Base-by-base conservation (phyloP, 441 rosid species). In the Mallotus japonicus region DNA sequence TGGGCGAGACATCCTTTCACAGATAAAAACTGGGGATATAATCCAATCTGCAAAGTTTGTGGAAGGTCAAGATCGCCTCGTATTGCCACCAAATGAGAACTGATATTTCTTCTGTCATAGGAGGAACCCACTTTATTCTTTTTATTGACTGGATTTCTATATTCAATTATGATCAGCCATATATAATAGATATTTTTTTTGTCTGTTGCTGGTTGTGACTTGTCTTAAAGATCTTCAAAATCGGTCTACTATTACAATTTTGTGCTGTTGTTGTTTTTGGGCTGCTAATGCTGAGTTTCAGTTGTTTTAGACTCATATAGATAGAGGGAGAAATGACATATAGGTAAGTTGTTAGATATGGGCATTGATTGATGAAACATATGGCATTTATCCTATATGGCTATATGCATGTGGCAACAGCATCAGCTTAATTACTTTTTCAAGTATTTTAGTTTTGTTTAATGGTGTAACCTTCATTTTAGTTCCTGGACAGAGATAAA, bases 11-110 rank as follows among this genome's bases (percentile, higher is more conserved):
- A 71, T 89, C 76, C 89, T 95, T 75, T 83, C 88, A 16, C 94
- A 95, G 90, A 87, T 92, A 75, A 91, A 86, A 84, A 87, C 91
- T 0, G 96, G 96, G 71, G 97, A 92, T 76, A 59, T 90, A 65
- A 92, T 95, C 77, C 85, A 75, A 78, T 87, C 93, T 49, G 95
- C 97, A 10, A 87, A 87, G 87, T 81, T 91, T 59, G 83, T 92
- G 34, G 86, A 91, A 62, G 95, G 97, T 65, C 89, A 82, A 77
- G 96, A 91, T 68, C 96, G 90, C 44, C 97, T 92, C 22, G 57
- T 87, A 63, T 72, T 92, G 83, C 91, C 97, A 19, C 32, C 32
- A 28, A 74, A 71, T 65, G 85, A 85, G 73, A 80, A 83, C 70
- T 85, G 82, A 87, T 44, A 46, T 17, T 40, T 17, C 47, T 56